A percentile compares a stretch with the other conserved stretches of the same genome.
These are phyloP conservation scores for Fusarium anthophilum DNA, from an alignment of 2,329 filamentous ascomycete genomes.

Conservation along the genomic window DNA sequence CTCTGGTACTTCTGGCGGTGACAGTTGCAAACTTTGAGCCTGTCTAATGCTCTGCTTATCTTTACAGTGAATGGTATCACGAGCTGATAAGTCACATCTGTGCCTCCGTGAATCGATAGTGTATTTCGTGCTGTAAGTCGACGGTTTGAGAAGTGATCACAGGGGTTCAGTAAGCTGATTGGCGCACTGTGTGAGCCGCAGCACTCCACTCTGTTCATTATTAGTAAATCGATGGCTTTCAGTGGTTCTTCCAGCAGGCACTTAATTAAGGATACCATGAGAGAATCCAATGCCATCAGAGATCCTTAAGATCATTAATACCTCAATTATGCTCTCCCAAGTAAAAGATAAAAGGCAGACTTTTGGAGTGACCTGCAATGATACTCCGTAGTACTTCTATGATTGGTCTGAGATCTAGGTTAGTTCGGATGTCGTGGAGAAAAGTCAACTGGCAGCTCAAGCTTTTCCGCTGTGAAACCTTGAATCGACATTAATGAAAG, in stretches of 20 bases:
- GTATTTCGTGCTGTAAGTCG: conserved; percentile 21
- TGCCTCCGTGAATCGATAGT: conserved; percentile 6
- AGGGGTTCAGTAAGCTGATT: conserved; percentile 25
- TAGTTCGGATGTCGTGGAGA: background rate
- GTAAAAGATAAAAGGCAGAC: background rate
- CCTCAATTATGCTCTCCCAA: rapidly evolving
- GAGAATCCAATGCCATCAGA: background rate
- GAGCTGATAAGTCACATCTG: conserved; percentile 3
- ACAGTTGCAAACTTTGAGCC: background rate
- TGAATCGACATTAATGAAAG: background rate
- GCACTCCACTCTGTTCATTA: background rate
- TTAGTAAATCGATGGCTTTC: background rate
- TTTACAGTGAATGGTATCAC: background rate
- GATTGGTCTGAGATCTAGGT: background rate
- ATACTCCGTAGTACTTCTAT: no score
- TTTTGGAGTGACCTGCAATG: background rate
- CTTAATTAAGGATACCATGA: background rate
- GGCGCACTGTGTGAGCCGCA: conserved; percentile 1
- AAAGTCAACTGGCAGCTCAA: background rate
- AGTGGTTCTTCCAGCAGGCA: background rate
- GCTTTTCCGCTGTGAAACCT: background rate
- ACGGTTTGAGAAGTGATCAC: conserved; percentile 29
- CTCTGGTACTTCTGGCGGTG: background rate
- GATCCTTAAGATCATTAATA: no score
- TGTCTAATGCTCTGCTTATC: background rate